Evolutionary conservation across 352 stramenopile genomes (phyloP).

Genomic region (Sclerospora graminicola): DNA sequence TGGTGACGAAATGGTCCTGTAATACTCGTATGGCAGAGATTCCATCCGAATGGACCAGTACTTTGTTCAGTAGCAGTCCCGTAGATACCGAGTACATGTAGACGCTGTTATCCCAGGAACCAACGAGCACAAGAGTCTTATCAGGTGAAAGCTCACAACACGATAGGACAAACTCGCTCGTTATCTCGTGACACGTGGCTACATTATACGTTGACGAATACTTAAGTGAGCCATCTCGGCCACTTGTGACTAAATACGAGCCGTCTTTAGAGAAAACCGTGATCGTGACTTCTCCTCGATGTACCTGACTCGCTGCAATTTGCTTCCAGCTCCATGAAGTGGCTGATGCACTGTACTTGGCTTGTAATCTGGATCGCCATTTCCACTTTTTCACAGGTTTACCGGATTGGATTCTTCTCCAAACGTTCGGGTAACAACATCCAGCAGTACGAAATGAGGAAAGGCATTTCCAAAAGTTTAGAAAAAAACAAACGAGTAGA

Average conservation of each 20-base stretch:
- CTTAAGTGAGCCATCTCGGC: conserved; percentile 61
- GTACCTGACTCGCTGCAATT: conserved; percentile 23
- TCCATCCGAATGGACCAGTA: conserved; percentile 54
- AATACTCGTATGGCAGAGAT: conserved; percentile 62
- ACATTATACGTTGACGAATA: conserved; percentile 27
- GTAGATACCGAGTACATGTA: conserved; percentile 63
- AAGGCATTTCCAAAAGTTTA: conserved; percentile 27
- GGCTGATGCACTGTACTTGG: conserved; percentile 18
- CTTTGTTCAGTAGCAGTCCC: conserved; percentile 44
- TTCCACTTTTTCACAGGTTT: conserved; percentile 44
- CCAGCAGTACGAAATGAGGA: too few species aligned
- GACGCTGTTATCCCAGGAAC: conserved; percentile 65
- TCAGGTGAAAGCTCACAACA: conserved; percentile 65
- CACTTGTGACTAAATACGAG: conserved; percentile 46
- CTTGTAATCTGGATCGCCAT: conserved; percentile 34
- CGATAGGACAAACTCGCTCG: conserved; percentile 33
- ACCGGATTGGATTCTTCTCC: conserved; percentile 17
- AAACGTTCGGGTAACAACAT: too few species aligned
- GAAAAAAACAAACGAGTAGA: conserved; percentile 36
- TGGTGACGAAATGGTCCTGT: conserved; percentile 47
- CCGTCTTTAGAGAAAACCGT: conserved; percentile 43
- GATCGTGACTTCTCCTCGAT: conserved; percentile 54
- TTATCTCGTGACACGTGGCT: conserved; percentile 21
- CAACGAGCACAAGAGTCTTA: conserved; percentile 47
- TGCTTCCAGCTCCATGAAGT: conserved; percentile 44